phyloP scores from a whole-genome alignment of 805 yeast species.

The Wickerhamiella musiphila region DNA sequence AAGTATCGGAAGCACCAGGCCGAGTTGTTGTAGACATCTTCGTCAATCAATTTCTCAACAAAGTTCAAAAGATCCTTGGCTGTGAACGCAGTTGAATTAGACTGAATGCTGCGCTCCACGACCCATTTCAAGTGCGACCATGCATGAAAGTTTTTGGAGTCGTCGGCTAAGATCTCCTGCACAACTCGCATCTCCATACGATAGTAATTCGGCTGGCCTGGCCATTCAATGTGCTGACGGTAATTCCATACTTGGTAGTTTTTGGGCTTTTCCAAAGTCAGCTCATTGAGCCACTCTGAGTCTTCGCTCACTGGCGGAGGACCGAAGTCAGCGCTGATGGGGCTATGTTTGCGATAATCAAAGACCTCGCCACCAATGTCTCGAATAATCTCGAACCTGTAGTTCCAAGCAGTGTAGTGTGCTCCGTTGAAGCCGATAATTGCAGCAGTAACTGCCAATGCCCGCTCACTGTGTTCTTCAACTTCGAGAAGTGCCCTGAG shows the following conservation, averaged over 20 bases:
- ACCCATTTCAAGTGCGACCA: conserved; percentile 91
- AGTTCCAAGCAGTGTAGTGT: conserved; percentile 76
- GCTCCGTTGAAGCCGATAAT: conserved; percentile 65
- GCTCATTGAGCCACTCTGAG: conserved; percentile 59
- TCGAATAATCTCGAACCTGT: conserved; percentile 20
- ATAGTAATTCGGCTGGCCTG: conserved; percentile 15
- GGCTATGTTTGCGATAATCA: conserved; percentile 8
- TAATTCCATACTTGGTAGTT: conserved; percentile 98
- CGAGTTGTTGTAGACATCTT: conserved; percentile 73
- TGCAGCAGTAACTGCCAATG: conserved; percentile 43
- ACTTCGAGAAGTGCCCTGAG: conserved; percentile 40
- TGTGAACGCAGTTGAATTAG: conserved; percentile 2
- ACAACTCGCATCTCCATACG: conserved; percentile 49
- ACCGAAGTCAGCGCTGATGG: too few species aligned
- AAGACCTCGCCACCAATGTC: conserved; percentile 20
- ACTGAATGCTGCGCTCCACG: conserved; percentile 29
- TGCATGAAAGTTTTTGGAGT: conserved; percentile 84
- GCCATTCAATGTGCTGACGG: conserved; percentile 43
- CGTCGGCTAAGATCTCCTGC: conserved; percentile 53
- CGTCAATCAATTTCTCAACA: conserved; percentile 29
- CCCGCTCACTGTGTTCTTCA: conserved; percentile 53
- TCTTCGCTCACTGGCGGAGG: conserved; percentile 28
- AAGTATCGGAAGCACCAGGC: conserved; percentile 85
- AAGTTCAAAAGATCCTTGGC: conserved; percentile 32
- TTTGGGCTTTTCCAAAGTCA: conserved; percentile 64